Evolutionary conservation across 768 basidiomycete genomes (phyloP), one percentile per base, ranked within the genome.

Genomic region (Lentinula edodes): DNA sequence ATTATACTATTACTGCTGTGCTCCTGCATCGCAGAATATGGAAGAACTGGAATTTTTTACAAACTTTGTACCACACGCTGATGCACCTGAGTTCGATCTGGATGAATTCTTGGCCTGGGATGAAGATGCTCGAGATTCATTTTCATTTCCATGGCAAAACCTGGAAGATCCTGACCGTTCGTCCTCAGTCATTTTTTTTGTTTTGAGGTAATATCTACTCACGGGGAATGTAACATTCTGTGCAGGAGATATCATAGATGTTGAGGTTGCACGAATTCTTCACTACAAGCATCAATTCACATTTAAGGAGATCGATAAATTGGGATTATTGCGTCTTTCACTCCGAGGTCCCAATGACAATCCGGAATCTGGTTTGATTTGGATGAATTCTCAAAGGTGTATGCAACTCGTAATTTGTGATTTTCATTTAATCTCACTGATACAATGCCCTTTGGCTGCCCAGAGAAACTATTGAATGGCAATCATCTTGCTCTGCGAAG

Each of bases 181-280:
- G 53, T 54, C 6, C 18, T 5, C 28, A 28, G 4, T 32, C 6
- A 32, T 16, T 7, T 28, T 8, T 2, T 20, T n/a, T 28, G 38
- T 2, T 32, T 6, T 1, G 52, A 52, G 8, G 35, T 16, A 13
- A 16, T 7, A 46, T 46, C 2, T 32, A 28, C 73, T 76, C 52
- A 66, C 61, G 5, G 79, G 60, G 23, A 52, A 15, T 28, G 3
- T 28, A 28, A 28, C 3, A 28, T 28, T 28, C 28, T 28, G 53
- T 48, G 1, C 39, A 85, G 85, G 69, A 64, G 82, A 83, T 64
- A 69, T 82, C 18, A 78, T 86, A 15, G 74, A 77, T 55, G 66
- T 80, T 5, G 81, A 85, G 68, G 71, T 78, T 6, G 69, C 75
- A 8, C 72, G 75, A 18, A 72, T 78, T 6, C 71, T 87, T 0